Conservation (phyloP, 495 filamentous ascomycete genomes). For the Pseudoneurospora amorphoporcata region DNA sequence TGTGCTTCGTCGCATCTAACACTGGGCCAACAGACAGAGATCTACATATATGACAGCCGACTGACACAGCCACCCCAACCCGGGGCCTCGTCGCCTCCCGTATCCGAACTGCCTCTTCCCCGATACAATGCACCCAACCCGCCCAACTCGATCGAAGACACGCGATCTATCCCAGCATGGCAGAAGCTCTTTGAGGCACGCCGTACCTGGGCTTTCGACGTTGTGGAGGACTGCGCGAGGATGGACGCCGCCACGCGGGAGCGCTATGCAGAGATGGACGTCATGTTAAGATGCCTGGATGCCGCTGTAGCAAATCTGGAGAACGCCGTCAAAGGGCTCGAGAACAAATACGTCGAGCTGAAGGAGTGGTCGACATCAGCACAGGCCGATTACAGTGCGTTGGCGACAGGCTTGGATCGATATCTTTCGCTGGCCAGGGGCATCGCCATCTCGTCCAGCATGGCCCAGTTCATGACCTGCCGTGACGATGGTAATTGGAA, state of each 20-base stretch:
- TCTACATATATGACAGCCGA: constrained; percentile 77
- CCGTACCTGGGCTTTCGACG: constrained; percentile 58
- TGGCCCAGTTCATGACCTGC: constrained; percentile 46
- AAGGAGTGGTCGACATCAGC: constrained; percentile 63
- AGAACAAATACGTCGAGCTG: constrained; percentile 62
- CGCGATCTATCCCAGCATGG: constrained; percentile 70
- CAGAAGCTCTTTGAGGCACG: constrained; percentile 67
- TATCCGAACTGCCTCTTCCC: constrained; percentile 44
- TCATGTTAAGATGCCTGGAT: constrained; percentile 61
- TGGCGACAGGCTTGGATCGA: constrained; percentile 58
- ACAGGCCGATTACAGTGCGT: constrained; percentile 55
- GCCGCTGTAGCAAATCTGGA: constrained; percentile 75
- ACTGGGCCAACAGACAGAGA: constrained; percentile 52
- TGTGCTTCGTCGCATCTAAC: constrained; percentile 3
- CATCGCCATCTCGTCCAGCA: constrained; percentile 43
- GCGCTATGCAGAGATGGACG: constrained; percentile 53
- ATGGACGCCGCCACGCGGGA: constrained; percentile 41
- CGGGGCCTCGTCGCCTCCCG: constrained; percentile 26
- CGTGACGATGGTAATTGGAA: constrained; percentile 33
- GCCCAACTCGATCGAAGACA: constrained; percentile 63
- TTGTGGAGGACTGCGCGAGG: constrained; percentile 52
- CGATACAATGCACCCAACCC: constrained; percentile 47
- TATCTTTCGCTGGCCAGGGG: constrained; percentile 51
- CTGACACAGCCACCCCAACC: constrained; percentile 42
- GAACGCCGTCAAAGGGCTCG: constrained; percentile 60